Conservation (phyloP, 140 eudicot species). For the Flaveria floridana region DNA sequence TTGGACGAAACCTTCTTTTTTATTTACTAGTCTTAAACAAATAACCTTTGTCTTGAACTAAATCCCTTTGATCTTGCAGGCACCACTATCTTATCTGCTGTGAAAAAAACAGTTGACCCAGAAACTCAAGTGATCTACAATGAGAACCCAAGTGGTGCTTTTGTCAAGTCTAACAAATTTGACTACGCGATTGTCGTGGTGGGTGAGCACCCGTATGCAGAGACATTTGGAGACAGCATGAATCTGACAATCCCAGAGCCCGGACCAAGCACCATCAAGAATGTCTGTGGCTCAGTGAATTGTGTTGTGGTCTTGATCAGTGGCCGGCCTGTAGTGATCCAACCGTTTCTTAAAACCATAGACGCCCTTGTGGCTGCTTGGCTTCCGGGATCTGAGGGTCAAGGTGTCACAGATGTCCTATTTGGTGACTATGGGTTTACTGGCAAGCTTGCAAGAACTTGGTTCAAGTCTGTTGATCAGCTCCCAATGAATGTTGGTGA, state of each 20-base stretch:
- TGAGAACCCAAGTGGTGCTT: conserved; percentile 47
- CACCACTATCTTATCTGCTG: conserved; percentile 65
- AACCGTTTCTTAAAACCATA: conserved; percentile 54
- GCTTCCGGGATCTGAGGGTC: conserved; percentile 91
- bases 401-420: conserved; percentile 73
- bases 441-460: conserved; percentile 72
- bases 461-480: conserved; percentile 82
- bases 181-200: conserved; percentile 77
- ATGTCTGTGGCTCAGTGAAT: conserved; percentile 54
- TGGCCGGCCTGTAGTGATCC: conserved; percentile 69
- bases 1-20: neutral
- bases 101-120: conserved; percentile 53
- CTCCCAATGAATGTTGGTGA: conserved; percentile 87
- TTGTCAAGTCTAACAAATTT: conserved; percentile 48
- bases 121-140: conserved; percentile 51
- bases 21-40: no score
- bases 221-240: conserved; percentile 63
- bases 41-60: conserved; percentile 1
- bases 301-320: conserved; percentile 70
- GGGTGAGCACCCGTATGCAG: conserved; percentile 80
- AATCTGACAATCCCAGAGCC: conserved; percentile 59
- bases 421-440: conserved; percentile 82
- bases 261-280: conserved; percentile 61
- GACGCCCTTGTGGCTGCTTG: conserved; percentile 87
- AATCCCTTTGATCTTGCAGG: conserved; percentile 43